A percentile compares a stretch with the other conserved stretches of the same genome.
phyloP scores from a whole-genome alignment of 768 basidiomycete species.

The Lyophyllum decastes region DNA sequence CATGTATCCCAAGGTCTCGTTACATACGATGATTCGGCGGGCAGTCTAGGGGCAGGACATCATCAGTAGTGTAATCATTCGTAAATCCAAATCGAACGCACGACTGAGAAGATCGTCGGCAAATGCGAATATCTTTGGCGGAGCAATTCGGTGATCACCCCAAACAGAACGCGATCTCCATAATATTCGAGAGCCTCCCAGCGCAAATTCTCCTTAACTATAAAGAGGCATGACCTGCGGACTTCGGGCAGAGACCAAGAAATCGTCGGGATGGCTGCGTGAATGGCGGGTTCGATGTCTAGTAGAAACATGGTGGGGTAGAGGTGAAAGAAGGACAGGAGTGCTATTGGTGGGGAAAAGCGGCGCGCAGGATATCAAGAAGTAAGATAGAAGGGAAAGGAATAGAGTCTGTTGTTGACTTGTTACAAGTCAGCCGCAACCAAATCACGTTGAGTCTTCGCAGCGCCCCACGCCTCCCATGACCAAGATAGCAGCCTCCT shows the following conservation, averaged over 20 bases:
- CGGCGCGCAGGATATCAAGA: not conserved
- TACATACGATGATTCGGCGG: not conserved
- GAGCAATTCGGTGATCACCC: not conserved
- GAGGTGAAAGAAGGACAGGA: not conserved
- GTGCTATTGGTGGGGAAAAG: not conserved
- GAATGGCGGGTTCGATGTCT: not conserved
- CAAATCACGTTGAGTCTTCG: no score
- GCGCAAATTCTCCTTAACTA: not conserved
- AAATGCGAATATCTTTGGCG: not conserved
- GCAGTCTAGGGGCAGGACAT: not conserved
- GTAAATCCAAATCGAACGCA: not conserved
- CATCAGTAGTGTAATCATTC: not conserved
- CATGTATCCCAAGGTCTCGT: not conserved
- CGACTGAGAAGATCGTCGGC: not conserved
- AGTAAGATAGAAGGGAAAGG: not conserved
- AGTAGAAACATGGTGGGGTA: not conserved
- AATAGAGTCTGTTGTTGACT: not conserved
- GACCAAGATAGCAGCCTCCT: no score
- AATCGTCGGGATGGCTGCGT: not conserved
- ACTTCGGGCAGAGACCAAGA: not conserved
- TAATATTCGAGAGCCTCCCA: not conserved
- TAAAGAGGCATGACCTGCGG: not conserved
- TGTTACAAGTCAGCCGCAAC: no score
- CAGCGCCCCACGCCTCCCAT: no score
- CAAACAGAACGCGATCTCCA: not conserved